Evolutionary conservation across 805 yeast species (phyloP).

Genomic region (Saccharomycopsis oosterbeekiorum): DNA sequence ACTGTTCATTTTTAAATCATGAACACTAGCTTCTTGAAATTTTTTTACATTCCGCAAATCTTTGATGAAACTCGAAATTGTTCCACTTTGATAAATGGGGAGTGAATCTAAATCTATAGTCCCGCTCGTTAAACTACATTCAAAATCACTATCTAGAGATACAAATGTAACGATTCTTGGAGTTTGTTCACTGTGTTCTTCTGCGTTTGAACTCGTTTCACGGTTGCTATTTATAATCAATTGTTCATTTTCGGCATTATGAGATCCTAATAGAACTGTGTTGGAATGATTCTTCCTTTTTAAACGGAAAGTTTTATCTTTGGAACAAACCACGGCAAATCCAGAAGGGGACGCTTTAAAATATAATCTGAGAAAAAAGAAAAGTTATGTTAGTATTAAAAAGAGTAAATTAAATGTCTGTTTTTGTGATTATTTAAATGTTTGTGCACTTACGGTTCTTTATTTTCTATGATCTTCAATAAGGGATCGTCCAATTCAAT

Average conservation of each 20-base stretch:
- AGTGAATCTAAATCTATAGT: conserved; percentile 25
- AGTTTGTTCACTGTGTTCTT: conserved; percentile 1
- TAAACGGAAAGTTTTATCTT: conserved; percentile 47
- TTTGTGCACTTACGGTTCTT: conserved; percentile 5
- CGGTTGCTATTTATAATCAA: neutral
- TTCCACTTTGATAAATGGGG: conserved; percentile 31
- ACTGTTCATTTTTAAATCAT: conserved; percentile 32
- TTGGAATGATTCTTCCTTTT: conserved; percentile 84
- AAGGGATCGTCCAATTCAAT: conserved; percentile 12
- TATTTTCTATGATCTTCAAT: conserved; percentile 8
- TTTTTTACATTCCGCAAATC: neutral
- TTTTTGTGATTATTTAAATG: neutral
- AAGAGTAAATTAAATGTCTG: neutral
- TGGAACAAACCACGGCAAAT: conserved; percentile 55
- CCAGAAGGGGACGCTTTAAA: conserved; percentile 29
- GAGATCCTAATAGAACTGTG: conserved; percentile 44
- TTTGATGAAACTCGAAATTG: neutral
- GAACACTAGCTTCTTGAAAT: conserved; percentile 21
- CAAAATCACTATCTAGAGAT: conserved; percentile 30
- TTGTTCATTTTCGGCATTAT: conserved; percentile 1
- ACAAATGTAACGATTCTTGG: conserved; percentile 28
- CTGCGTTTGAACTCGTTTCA: neutral
- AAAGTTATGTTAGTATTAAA: neutral
- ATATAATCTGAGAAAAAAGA: conserved; percentile 13
- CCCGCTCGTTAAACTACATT: conserved; percentile 28